These are phyloP conservation scores for Tillandsia fasciculata DNA, from an alignment of 176 grass and related monocot species.

Conservation along the genomic window DNA sequence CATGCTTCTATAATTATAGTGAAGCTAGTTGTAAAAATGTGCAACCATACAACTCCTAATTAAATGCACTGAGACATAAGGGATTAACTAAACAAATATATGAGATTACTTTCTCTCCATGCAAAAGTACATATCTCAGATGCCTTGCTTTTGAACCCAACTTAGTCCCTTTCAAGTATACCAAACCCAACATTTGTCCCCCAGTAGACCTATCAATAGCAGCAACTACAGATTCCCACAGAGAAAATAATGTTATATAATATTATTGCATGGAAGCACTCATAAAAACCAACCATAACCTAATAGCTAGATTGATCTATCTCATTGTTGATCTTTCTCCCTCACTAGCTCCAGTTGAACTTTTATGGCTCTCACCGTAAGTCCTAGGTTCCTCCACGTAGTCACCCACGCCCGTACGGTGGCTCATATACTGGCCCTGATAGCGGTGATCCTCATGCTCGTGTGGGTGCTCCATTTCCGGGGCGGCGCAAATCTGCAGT, in stretches of 20 bases:
- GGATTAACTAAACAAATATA: no score
- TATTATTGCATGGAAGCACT: no score
- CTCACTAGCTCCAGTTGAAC: not conserved
- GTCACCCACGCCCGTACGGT: conserved; percentile 36
- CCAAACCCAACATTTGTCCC: not conserved
- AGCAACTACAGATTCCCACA: no score
- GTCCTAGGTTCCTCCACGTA: not conserved
- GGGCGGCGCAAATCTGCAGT: conserved; percentile 65
- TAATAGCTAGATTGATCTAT: not conserved
- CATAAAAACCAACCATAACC: no score
- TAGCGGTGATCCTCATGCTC: conserved; percentile 59
- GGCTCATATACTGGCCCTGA: conserved; percentile 62
- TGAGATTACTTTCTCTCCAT: no score
- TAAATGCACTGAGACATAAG: no score
- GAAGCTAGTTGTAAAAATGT: no score
- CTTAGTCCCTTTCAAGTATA: not conserved
- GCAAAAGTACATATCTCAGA: not conserved
- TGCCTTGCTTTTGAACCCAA: not conserved
- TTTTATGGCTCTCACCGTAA: not conserved
- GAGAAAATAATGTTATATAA: no score
- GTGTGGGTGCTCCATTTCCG: conserved; percentile 81
- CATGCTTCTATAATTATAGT: no score
- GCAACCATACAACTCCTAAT: no score
- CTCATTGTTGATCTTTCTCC: not conserved
- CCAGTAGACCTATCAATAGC: no score